Evolutionary conservation across 2,329 filamentous ascomycete species (phyloP).

Genomic region (Ceratocystis albifundus): DNA sequence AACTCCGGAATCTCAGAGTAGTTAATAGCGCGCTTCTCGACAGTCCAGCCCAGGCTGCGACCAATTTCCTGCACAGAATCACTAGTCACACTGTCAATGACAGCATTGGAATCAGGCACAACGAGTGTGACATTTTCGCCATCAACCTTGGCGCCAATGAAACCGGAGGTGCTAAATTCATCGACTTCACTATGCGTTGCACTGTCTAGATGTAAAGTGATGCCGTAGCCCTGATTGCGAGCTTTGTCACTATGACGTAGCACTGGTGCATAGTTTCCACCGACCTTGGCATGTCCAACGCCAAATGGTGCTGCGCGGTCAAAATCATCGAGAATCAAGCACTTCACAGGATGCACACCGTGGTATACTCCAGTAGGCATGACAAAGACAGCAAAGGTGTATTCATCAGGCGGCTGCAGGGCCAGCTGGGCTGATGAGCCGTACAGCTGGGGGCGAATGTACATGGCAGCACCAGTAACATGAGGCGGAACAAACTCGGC

Average conservation of each 20-base stretch:
- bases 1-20: conserved; percentile 46
- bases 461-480: conserved; percentile 80
- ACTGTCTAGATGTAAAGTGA: conserved; percentile 87
- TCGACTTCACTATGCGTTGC: conserved; percentile 74
- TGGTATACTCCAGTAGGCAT: conserved; percentile 92
- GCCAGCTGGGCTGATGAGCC: conserved; percentile 80
- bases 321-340: conserved; percentile 81
- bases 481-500: conserved; percentile 86
- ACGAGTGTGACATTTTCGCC: conserved; percentile 48
- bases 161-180: conserved; percentile 90
- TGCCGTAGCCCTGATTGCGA: conserved; percentile 68
- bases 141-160: conserved; percentile 61
- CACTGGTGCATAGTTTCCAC: conserved; percentile 92
- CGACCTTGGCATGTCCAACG: conserved; percentile 83
- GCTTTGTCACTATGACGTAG: conserved; percentile 78
- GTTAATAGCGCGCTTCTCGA: conserved; percentile 64
- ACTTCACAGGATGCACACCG: conserved; percentile 75
- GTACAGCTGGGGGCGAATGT: conserved; percentile 80
- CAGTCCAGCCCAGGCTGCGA: conserved; percentile 67
- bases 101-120: conserved; percentile 75
- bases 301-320: conserved; percentile 87
- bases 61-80: conserved; percentile 68
- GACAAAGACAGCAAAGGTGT: conserved; percentile 81
- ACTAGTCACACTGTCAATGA: conserved; percentile 78
- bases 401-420: conserved; percentile 77